Evolutionary conservation across 306 rosid genomes (phyloP).

Genomic region (Vigna trinervia): DNA sequence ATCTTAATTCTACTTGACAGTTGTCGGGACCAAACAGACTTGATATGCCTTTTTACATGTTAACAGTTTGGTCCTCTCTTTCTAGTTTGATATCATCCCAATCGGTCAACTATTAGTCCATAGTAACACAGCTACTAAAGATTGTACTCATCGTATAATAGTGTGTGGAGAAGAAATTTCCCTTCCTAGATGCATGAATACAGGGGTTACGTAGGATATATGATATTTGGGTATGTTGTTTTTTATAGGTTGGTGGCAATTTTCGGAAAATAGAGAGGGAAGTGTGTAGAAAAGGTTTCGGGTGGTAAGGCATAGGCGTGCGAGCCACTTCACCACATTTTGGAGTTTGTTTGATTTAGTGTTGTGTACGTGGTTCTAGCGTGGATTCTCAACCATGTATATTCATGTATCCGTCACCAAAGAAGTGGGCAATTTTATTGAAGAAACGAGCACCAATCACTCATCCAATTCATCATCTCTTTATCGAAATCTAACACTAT

Average conservation of each 20-base stretch:
- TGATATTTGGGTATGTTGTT: neutral
- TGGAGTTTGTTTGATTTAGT: slow-evolving; percentile 19
- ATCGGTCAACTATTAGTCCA: too few relatives aligned
- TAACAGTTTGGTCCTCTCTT: too few relatives aligned
- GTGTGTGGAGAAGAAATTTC: neutral
- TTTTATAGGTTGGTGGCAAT: neutral
- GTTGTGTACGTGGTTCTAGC: neutral
- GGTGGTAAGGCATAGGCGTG: neutral
- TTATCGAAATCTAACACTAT: neutral
- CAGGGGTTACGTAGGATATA: neutral
- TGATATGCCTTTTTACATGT: too few relatives aligned
- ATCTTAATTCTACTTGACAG: too few relatives aligned
- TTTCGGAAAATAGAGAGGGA: neutral
- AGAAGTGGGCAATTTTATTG: neutral
- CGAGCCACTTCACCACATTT: neutral
- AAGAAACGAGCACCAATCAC: neutral
- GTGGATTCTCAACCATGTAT: slow-evolving; percentile 19
- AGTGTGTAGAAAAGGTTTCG: neutral
- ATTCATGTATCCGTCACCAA: neutral
- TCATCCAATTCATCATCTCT: neutral
- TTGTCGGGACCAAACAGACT: too few relatives aligned
- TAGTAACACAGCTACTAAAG: too few relatives aligned
- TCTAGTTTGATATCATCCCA: too few relatives aligned
- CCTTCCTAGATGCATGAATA: neutral
- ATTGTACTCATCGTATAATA: neutral